These are phyloP conservation scores for Gliomastix tumulicola DNA, from an alignment of 2,329 filamentous ascomycete genomes.

Conservation along the genomic window DNA sequence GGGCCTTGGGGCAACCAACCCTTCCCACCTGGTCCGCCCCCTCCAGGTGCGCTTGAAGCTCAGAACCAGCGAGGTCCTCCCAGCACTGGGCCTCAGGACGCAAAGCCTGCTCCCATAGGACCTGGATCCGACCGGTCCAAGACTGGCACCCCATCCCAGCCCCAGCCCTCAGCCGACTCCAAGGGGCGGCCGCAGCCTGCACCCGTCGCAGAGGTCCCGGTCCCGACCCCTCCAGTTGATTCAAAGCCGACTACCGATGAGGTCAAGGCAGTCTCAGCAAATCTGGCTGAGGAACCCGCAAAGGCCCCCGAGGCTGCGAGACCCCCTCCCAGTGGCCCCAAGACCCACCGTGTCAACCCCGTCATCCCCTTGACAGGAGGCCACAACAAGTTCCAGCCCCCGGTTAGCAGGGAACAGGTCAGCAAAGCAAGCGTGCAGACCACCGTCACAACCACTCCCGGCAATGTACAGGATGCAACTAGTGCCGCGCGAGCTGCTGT, in stretches of 20 bases:
- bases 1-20: slow-evolving; percentile 51
- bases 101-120: slow-evolving; percentile 45
- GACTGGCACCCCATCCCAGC: slow-evolving; percentile 35
- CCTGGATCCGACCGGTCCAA: slow-evolving; percentile 40
- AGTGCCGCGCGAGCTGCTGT: slow-evolving; percentile 70
- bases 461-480: slow-evolving; percentile 57
- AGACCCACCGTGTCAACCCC: slow-evolving; percentile 50
- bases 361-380: slow-evolving; percentile 56
- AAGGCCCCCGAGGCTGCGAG: slow-evolving; percentile 30
- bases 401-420: slow-evolving; percentile 16
- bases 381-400: slow-evolving; percentile 25
- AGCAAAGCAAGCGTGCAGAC: slow-evolving; percentile 25
- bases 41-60: slow-evolving; percentile 55
- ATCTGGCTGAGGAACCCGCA: slow-evolving; percentile 14
- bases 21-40: slow-evolving; percentile 52
- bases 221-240: slow-evolving; percentile 58
- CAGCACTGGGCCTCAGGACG: slow-evolving; percentile 27
- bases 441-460: slow-evolving; percentile 23
- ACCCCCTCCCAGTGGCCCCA: slow-evolving; percentile 37
- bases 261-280: slow-evolving; percentile 36
- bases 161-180: slow-evolving; percentile 42
- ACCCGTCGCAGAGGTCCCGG: slow-evolving; percentile 37
- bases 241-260: slow-evolving; percentile 55
- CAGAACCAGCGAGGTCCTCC: slow-evolving; percentile 50
- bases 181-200: slow-evolving; percentile 42